These are phyloP conservation scores for Annulohypoxylon nitens DNA, from an alignment of 495 filamentous ascomycete species.

Conservation along the genomic window DNA sequence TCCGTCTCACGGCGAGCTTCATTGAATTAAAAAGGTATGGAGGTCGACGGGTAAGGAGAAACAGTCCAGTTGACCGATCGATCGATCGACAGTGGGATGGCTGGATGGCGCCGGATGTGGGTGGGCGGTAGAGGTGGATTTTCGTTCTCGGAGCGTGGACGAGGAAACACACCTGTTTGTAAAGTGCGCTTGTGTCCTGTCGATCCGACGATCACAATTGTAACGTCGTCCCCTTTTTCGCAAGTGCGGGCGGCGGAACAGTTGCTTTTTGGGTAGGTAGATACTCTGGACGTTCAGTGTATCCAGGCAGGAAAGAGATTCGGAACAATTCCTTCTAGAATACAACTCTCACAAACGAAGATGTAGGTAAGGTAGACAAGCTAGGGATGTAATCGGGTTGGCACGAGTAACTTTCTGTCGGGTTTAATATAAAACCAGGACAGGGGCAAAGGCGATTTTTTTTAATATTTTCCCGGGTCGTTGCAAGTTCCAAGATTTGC, in stretches of 20 bases:
- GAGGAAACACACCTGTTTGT: constrained; percentile 26
- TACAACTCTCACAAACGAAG: constrained; percentile 31
- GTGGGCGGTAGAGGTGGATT: constrained; percentile 38
- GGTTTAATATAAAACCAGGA: constrained; percentile 28
- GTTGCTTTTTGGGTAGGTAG: neutral
- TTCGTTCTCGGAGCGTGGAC: constrained; percentile 30
- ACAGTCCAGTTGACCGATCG: constrained; percentile 4
- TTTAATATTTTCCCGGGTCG: constrained; percentile 41
- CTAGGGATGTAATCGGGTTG: constrained; percentile 19
- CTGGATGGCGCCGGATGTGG: constrained; percentile 27
- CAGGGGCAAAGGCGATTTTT: constrained; percentile 17
- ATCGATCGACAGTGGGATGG: constrained; percentile 37
- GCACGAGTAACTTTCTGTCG: constrained; percentile 13
- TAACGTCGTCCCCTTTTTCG: constrained; percentile 34
- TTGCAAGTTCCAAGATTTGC: constrained; percentile 27
- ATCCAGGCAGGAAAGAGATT: constrained; percentile 13
- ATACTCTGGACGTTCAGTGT: neutral
- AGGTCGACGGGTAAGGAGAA: neutral
- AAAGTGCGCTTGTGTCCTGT: constrained; percentile 38
- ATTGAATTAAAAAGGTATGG: constrained; percentile 33
- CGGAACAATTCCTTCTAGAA: constrained; percentile 33
- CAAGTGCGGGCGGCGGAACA: constrained; percentile 11
- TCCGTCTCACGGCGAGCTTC: constrained; percentile 41
- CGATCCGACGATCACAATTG: constrained; percentile 52
- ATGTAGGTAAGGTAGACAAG: constrained; percentile 3